These are phyloP conservation scores for Hortaea sp. DNA, from an alignment of 2,329 filamentous ascomycete genomes.

Conservation along the genomic window DNA sequence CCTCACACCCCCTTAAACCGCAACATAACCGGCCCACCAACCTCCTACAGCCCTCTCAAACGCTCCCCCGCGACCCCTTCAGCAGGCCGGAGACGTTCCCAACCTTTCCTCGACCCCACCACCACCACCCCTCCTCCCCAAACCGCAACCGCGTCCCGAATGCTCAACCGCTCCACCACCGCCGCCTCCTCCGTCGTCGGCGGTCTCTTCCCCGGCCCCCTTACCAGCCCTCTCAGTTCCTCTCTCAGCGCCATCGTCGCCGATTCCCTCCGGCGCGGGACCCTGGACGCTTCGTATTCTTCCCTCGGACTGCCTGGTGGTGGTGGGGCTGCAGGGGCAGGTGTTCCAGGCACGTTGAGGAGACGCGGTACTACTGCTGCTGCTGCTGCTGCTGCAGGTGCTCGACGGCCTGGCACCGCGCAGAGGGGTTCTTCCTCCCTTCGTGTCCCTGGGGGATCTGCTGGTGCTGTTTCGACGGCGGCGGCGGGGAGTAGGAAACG, in stretches of 20 bases:
- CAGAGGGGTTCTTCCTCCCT: too few relatives aligned
- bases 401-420: too few relatives aligned
- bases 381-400: too few relatives aligned
- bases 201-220: conserved; percentile 48
- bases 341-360: neutral
- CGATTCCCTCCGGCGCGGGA: conserved; percentile 50
- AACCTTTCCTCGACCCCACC: conserved; percentile 15
- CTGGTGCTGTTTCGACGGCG: neutral
- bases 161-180: conserved; percentile 17
- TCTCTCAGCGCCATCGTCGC: conserved; percentile 55
- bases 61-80: conserved; percentile 2
- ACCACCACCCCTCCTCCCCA: conserved; percentile 15
- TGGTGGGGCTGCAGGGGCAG: too few relatives aligned
- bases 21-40: conserved; percentile 7
- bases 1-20: conserved; percentile 18
- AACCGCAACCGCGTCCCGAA: conserved; percentile 10
- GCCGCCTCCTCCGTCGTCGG: conserved; percentile 28
- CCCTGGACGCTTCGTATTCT: too few relatives aligned
- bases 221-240: conserved; percentile 51
- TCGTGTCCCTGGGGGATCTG: too few relatives aligned
- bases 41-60: conserved; percentile 2
- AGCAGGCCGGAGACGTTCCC: neutral
- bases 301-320: too few relatives aligned
- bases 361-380: neutral
- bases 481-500: conserved; percentile 4